Conservation (phyloP, 768 basidiomycete species). For the Tricholoma flavovirens region DNA sequence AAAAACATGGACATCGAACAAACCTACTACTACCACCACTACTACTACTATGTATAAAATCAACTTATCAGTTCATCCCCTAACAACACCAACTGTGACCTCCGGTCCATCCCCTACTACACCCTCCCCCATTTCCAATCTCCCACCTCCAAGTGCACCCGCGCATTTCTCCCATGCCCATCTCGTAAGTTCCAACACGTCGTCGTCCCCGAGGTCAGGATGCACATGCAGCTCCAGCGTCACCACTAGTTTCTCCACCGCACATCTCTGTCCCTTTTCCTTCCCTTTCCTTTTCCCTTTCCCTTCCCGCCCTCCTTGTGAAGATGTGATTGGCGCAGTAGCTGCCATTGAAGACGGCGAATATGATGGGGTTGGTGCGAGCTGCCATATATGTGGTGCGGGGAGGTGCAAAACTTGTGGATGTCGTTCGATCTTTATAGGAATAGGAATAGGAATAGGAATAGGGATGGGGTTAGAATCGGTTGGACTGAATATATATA, state of each 20-base stretch:
- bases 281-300: background rate
- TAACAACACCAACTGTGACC: slow-evolving; percentile 70
- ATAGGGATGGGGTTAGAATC: no score
- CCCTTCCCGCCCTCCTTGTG: background rate
- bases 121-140: slow-evolving; percentile 34
- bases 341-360: background rate
- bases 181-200: slow-evolving; percentile 63
- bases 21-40: no score
- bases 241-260: slow-evolving; percentile 48
- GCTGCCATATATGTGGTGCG: slow-evolving; percentile 86
- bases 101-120: slow-evolving; percentile 47
- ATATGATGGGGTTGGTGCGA: slow-evolving; percentile 41
- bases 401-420: slow-evolving; percentile 79
- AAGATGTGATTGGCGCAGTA: background rate
- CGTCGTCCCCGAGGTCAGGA: slow-evolving; percentile 59
- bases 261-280: background rate
- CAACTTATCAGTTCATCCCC: slow-evolving; percentile 35
- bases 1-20: no score
- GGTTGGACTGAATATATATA: no score
- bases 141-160: slow-evolving; percentile 42
- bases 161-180: slow-evolving; percentile 73
- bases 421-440: slow-evolving; percentile 71
- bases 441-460: no score
- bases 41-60: no score
- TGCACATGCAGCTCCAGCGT: slow-evolving; percentile 78